Conservation (phyloP, 352 stramenopile genomes). For the Globisporangium nagaii region DNA sequence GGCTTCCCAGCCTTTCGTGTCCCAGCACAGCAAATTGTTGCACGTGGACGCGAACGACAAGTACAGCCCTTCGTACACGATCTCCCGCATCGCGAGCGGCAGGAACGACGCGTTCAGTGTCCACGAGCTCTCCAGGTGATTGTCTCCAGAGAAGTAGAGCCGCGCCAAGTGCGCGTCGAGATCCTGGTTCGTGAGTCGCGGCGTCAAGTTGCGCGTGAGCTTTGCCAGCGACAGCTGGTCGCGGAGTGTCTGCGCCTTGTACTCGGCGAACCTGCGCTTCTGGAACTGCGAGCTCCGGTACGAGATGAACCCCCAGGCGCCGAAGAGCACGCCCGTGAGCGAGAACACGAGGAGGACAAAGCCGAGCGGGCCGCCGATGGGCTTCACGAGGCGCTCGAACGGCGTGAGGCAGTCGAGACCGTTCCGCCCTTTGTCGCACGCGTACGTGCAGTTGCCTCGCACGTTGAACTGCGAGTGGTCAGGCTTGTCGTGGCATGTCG, state of each 20-base stretch:
- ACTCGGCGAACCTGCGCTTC: conserved; percentile 54
- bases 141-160: conserved; percentile 70
- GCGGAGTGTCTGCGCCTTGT: conserved; percentile 66
- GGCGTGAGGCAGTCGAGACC: conserved; percentile 77
- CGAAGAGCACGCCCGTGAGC: conserved; percentile 47
- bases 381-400: conserved; percentile 77
- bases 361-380: conserved; percentile 66
- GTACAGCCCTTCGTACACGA: conserved; percentile 76
- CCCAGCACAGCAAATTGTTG: conserved; percentile 66
- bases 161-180: conserved; percentile 62
- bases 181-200: conserved; percentile 74
- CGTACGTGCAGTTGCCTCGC: conserved; percentile 73
- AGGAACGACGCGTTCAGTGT: conserved; percentile 56
- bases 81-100: conserved; percentile 44
- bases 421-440: conserved; percentile 72
- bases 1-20: conserved; percentile 51
- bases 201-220: conserved; percentile 64
- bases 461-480: conserved; percentile 73
- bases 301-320: conserved; percentile 63
- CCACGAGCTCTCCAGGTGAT: conserved; percentile 66
- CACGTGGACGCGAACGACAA: conserved; percentile 61
- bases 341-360: conserved; percentile 70
- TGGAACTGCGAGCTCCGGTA: conserved; percentile 47
- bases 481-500: conserved; percentile 52
- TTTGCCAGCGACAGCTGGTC: conserved; percentile 69